Evolutionary conservation across 768 basidiomycete species (phyloP).

Genomic region (Collybia sp.): DNA sequence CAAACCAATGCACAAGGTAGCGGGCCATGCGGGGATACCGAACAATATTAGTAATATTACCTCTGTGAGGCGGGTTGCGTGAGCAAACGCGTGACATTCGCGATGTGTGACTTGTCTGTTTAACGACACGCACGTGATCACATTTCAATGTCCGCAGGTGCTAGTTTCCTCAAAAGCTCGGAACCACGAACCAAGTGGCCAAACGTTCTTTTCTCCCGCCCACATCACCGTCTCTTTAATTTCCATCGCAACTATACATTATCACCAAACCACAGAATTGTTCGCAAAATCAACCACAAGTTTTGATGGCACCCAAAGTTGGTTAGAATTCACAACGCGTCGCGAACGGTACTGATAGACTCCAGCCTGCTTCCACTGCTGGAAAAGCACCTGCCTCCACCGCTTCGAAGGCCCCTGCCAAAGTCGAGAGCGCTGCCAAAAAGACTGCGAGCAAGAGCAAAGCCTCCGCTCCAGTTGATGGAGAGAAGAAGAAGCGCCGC

Average conservation of each 20-base stretch:
- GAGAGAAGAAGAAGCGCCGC: conserved; percentile 77
- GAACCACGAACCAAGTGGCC: no score
- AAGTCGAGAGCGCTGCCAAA: conserved; percentile 32
- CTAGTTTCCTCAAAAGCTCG: conserved; percentile 9
- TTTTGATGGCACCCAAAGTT: conserved; percentile 28
- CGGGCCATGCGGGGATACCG: no score
- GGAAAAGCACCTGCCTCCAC: conserved; percentile 56
- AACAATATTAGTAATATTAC: no score
- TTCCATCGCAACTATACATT: not conserved
- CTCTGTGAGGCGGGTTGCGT: no score
- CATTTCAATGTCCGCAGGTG: conserved; percentile 13
- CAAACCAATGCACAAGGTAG: no score
- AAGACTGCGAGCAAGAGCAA: conserved; percentile 38
- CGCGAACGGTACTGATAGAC: not conserved
- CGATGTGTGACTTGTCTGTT: no score
- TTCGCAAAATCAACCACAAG: conserved; percentile 19
- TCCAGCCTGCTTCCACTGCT: conserved; percentile 65
- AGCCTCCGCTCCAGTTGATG: conserved; percentile 40
- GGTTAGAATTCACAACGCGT: not conserved
- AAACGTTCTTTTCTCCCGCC: not conserved
- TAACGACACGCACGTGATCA: conserved; percentile 6
- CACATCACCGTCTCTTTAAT: not conserved
- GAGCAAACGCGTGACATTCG: no score
- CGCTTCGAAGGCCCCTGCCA: conserved; percentile 54
- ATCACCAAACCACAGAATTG: no score